Percentiles rank a stretch among this genome's conserved stretches.
Evolutionary conservation across 1,284 basidiomycete species (phyloP).

Genomic region (Cutaneotrichosporon dermatis): DNA sequence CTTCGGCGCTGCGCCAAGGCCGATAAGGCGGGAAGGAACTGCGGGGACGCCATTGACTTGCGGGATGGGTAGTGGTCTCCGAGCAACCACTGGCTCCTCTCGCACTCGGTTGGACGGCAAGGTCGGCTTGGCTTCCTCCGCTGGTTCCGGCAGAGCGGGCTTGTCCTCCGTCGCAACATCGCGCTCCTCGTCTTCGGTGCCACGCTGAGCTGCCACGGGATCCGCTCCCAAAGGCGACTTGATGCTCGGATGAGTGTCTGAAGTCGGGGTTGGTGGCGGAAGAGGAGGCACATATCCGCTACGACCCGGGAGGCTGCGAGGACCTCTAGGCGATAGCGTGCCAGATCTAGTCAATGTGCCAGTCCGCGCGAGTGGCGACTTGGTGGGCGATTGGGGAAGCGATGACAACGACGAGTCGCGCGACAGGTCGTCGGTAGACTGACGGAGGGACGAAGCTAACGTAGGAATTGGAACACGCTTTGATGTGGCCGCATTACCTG

Average conservation of each 20-base stretch:
- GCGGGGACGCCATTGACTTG: background rate
- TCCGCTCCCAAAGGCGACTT: background rate
- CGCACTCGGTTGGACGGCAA: background rate
- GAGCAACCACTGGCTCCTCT: background rate
- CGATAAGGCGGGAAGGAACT: background rate
- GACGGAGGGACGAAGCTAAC: slow-evolving; percentile 3
- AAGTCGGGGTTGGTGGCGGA: slow-evolving; percentile 7
- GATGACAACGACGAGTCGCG: slow-evolving; percentile 12
- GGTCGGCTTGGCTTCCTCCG: background rate
- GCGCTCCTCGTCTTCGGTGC: too few species aligned
- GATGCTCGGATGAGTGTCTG: background rate
- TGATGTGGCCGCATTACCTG: background rate
- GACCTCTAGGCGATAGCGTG: slow-evolving; percentile 16
- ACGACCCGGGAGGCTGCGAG: slow-evolving; percentile 3
- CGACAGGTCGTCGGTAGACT: background rate
- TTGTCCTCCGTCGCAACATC: too few species aligned
- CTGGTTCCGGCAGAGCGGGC: too few species aligned
- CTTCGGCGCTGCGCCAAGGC: slow-evolving; percentile 33
- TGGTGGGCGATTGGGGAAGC: slow-evolving; percentile 10
- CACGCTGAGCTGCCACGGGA: too few species aligned
- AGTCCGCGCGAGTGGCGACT: background rate
- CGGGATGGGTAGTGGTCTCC: background rate
- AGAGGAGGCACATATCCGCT: slow-evolving; percentile 13
- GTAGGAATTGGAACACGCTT: slow-evolving; percentile 5
- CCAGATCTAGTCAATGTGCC: slow-evolving; percentile 3